phyloP scores from a whole-genome alignment of 495 filamentous ascomycete species.

The Xanthoparmelia taractica region DNA sequence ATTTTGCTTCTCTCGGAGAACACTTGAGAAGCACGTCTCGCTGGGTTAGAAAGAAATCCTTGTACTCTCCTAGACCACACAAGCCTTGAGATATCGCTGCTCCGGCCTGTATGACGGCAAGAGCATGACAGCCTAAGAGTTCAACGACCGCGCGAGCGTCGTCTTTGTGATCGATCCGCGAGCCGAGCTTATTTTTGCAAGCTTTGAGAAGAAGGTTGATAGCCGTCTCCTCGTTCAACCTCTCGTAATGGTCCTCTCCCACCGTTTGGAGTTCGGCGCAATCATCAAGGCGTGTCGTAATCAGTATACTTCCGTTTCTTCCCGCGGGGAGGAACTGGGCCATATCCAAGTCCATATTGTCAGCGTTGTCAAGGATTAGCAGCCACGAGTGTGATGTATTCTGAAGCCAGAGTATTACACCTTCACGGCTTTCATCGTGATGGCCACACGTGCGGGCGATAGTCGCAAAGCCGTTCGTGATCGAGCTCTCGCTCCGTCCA shows the following conservation, averaged over 20 bases:
- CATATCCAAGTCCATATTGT: neutral
- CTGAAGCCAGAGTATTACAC: neutral
- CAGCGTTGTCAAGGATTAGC: neutral
- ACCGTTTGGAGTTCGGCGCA: neutral
- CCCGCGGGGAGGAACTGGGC: neutral
- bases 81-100: neutral
- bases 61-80: neutral
- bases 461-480: neutral
- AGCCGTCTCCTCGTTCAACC: neutral
- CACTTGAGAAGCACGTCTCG: neutral
- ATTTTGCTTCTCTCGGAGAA: neutral
- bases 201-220: neutral
- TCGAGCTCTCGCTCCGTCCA: neutral
- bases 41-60: neutral
- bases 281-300: neutral
- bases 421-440: conserved; percentile 1
- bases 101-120: neutral
- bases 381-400: neutral
- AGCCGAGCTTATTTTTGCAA: neutral
- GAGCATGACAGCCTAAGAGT: neutral
- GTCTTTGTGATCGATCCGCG: neutral
- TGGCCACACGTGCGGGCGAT: neutral
- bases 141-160: neutral
- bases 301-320: neutral
- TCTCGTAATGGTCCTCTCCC: neutral